These are phyloP conservation scores for Paracorniculantispora psalliotae DNA, from an alignment of 2,329 filamentous ascomycete species.

Conservation along the genomic window DNA sequence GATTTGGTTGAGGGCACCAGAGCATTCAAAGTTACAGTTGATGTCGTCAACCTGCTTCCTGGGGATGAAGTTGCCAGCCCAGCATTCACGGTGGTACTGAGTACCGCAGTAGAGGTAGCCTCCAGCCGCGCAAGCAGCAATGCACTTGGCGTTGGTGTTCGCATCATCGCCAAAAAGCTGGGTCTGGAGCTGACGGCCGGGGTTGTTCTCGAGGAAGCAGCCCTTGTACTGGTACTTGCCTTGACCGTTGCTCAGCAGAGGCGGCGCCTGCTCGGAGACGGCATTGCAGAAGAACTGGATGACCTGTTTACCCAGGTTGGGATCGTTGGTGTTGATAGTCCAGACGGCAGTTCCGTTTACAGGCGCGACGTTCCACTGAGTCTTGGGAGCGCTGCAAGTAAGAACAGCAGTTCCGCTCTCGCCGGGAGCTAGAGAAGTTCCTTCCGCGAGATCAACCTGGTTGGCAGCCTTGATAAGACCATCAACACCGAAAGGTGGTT, in stretches of 20 bases:
- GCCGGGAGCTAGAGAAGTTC: conserved; percentile 44
- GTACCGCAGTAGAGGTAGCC: conserved; percentile 42
- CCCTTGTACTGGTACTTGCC: conserved; percentile 49
- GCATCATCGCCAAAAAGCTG: conserved; percentile 35
- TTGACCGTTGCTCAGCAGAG: conserved; percentile 37
- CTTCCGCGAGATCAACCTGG: conserved; percentile 53
- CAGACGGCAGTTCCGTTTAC: conserved; percentile 45
- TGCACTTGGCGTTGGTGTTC: conserved; percentile 42
- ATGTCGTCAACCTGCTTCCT: conserved; percentile 35
- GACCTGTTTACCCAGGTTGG: conserved; percentile 44
- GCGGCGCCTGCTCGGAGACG: conserved; percentile 48
- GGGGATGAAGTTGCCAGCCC: conserved; percentile 47
- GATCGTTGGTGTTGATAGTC: conserved; percentile 55
- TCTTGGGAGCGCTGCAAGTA: conserved; percentile 51
- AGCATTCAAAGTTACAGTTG: conserved; percentile 49
- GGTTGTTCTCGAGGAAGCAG: conserved; percentile 53
- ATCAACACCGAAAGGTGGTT: conserved; percentile 52
- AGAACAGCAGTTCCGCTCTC: conserved; percentile 47
- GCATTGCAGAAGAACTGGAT: conserved; percentile 49
- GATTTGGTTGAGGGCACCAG: conserved; percentile 43
- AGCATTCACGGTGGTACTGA: conserved; percentile 49
- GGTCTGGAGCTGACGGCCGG: conserved; percentile 43
- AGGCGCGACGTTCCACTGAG: conserved; percentile 50
- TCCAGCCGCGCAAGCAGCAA: conserved; percentile 34
- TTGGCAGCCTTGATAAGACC: conserved; percentile 51